Evolutionary conservation across 257 asterid genomes (phyloP).

Genomic region (Nicotiana benthamiana): DNA sequence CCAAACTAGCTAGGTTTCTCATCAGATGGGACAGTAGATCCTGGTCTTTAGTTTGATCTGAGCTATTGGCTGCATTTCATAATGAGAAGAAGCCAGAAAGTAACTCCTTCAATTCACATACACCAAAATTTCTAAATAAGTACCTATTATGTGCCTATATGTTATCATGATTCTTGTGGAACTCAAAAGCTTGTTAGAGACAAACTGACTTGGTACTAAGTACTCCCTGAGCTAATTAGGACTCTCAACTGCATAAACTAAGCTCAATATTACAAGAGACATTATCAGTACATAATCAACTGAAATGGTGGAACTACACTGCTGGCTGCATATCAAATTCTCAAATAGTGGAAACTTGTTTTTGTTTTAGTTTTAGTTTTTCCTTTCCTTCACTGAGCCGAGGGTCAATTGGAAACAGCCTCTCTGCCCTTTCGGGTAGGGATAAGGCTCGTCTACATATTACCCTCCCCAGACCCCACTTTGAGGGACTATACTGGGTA

Average conservation of each 20-base stretch:
- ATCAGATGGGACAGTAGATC: slow-evolving; percentile 38
- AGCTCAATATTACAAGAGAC: neutral
- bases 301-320: no score
- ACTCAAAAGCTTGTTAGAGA: neutral
- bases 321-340: no score
- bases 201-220: neutral
- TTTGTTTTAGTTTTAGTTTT: no score
- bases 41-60: slow-evolving; percentile 38
- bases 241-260: neutral
- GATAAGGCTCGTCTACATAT: no score
- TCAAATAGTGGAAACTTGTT: no score
- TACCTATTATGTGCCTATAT: neutral
- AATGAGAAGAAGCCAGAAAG: slow-evolving; percentile 2
- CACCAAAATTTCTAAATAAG: neutral
- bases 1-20: slow-evolving; percentile 34
- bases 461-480: no score
- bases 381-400: no score
- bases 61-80: slow-evolving; percentile 31
- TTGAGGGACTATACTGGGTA: no score
- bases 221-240: neutral
- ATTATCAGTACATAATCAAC: neutral
- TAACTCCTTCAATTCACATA: slow-evolving; percentile 10
- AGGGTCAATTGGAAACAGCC: no score
- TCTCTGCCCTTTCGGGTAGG: no score
- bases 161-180: neutral